These are phyloP conservation scores for Naganishia sp. DNA, from an alignment of 1,284 basidiomycete genomes.

Conservation along the genomic window DNA sequence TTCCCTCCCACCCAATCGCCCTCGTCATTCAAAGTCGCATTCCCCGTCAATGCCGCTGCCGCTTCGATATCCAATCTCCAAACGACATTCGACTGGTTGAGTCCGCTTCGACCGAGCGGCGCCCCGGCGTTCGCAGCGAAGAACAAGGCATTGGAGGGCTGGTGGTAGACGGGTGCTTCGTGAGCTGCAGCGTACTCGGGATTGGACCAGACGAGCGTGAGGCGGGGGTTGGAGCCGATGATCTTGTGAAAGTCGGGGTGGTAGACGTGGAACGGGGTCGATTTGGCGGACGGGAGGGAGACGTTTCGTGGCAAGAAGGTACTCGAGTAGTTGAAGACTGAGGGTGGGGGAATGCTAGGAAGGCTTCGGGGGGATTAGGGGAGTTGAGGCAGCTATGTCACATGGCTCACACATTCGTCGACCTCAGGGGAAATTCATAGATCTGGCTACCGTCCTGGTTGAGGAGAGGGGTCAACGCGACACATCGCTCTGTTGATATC, in stretches of 20 bases:
- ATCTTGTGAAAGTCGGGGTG: constrained; percentile 63
- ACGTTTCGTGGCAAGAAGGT: constrained; percentile 46
- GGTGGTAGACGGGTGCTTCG: constrained; percentile 61
- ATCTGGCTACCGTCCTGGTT: constrained; percentile 8
- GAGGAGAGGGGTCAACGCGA: neutral
- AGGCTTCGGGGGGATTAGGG: constrained; percentile 1
- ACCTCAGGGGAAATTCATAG: constrained; percentile 21
- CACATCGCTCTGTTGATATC: neutral
- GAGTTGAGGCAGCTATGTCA: neutral
- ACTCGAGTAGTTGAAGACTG: constrained; percentile 15
- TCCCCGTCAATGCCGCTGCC: neutral
- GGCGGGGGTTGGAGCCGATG: constrained; percentile 62
- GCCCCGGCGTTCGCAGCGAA: constrained; percentile 60
- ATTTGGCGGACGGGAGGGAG: constrained; percentile 37
- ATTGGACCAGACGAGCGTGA: constrained; percentile 61
- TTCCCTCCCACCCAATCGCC: constrained; percentile 42
- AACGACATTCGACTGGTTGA: constrained; percentile 54
- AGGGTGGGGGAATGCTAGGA: constrained; percentile 8
- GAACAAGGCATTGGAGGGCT: constrained; percentile 63
- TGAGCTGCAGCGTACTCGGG: constrained; percentile 68
- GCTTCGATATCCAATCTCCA: constrained; percentile 29
- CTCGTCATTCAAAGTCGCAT: constrained; percentile 30
- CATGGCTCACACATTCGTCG: constrained; percentile 18
- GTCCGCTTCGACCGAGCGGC: constrained; percentile 51
- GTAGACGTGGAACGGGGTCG: constrained; percentile 65